Percentiles rank a stretch among this genome's conserved stretches.
Evolutionary conservation across 208 protist genomes (phyloP).

Genomic region (Leishmania turanica): DNA sequence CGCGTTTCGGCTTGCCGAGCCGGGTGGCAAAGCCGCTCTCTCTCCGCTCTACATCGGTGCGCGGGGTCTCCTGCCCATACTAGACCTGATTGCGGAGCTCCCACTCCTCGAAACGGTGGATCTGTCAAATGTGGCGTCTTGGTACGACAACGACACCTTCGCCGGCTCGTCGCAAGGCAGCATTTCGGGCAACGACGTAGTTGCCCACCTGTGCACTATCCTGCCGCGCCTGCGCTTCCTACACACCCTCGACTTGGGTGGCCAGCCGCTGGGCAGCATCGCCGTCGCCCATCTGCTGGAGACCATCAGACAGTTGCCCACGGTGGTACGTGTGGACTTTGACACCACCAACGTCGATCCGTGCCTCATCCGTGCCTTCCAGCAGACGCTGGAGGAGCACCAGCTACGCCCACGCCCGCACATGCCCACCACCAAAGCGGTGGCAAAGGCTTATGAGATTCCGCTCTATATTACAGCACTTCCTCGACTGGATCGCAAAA

Average conservation of each 20-base stretch:
- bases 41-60: conserved; percentile 53
- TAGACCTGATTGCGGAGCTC: conserved; percentile 63
- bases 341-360: conserved; percentile 34
- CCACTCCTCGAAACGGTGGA: conserved; percentile 61
- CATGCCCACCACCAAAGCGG: neutral
- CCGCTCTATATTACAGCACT: conserved; percentile 32
- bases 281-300: conserved; percentile 50
- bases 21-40: neutral
- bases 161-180: conserved; percentile 12
- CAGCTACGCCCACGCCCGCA: neutral
- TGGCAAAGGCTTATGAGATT: conserved; percentile 13
- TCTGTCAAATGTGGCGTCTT: conserved; percentile 62
- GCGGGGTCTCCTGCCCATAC: conserved; percentile 59
- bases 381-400: conserved; percentile 36
- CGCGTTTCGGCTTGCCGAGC: conserved; percentile 27
- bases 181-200: conserved; percentile 61
- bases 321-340: conserved; percentile 38
- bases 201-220: conserved; percentile 44
- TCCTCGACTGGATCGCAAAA: conserved; percentile 64
- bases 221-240: conserved; percentile 37
- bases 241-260: conserved; percentile 39
- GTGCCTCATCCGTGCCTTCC: conserved; percentile 31
- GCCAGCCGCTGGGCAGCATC: conserved; percentile 57
- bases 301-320: conserved; percentile 19
- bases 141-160: conserved; percentile 58